These are phyloP conservation scores for Xylaria palmicola DNA, from an alignment of 495 filamentous ascomycete species.

Conservation along the genomic window DNA sequence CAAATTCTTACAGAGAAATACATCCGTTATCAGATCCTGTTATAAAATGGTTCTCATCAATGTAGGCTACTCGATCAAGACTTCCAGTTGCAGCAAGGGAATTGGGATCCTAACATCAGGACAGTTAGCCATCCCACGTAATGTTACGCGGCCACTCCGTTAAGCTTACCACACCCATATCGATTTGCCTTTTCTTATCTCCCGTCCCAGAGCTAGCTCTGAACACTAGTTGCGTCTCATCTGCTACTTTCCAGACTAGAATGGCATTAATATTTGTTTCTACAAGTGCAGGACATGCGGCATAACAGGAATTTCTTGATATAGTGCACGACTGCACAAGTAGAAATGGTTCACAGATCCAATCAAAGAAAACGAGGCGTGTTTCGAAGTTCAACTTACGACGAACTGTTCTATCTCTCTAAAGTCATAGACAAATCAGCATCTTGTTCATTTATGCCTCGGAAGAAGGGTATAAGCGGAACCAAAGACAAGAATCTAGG, in stretches of 20 bases:
- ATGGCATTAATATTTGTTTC: background rate
- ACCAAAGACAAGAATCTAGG: background rate
- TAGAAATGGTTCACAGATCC: background rate
- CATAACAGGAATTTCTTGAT: background rate
- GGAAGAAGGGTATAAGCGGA: background rate
- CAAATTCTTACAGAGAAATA: conserved; percentile 55
- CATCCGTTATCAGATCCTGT: conserved; percentile 90
- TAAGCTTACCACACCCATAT: conserved; percentile 10
- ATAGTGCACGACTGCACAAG: background rate
- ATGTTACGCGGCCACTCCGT: background rate
- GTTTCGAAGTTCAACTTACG: conserved; percentile 10
- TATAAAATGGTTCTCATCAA: conserved; percentile 87
- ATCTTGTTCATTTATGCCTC: background rate
- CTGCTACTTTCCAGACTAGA: conserved; percentile 86
- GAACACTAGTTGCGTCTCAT: conserved; percentile 93
- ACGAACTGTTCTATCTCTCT: conserved; percentile 83
- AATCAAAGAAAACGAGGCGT: background rate
- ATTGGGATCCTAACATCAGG: conserved; percentile 27
- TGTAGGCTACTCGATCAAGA: conserved; percentile 83
- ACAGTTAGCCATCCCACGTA: background rate
- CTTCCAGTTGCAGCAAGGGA: conserved; percentile 68
- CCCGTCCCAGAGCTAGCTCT: conserved; percentile 67
- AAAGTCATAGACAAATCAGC: conserved; percentile 24
- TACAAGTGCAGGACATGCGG: background rate
- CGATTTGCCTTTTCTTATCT: conserved; percentile 51